Percentiles rank a stretch among this genome's conserved stretches.
Conservation (phyloP, 2,329 filamentous ascomycete genomes). For the Fonsecaea pedrosoi region DNA sequence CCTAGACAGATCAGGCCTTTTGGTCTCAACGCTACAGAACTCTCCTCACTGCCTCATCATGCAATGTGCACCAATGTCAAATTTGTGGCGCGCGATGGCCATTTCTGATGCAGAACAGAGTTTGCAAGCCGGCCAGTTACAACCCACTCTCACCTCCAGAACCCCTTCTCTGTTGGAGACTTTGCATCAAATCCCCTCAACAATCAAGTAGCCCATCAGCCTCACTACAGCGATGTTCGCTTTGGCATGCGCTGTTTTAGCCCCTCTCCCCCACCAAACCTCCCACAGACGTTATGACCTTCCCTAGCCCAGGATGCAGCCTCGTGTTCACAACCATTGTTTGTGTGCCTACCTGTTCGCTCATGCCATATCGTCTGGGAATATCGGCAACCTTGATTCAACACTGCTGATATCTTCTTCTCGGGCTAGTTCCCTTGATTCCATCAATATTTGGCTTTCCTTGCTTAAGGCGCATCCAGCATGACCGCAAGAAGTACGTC, state of each 20-base stretch:
- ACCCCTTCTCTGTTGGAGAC: background rate
- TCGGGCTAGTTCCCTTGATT: background rate
- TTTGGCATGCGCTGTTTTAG: background rate
- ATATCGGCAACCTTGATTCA: background rate
- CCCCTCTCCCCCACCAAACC: background rate
- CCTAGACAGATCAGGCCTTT: background rate
- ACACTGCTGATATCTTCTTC: background rate
- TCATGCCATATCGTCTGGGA: background rate
- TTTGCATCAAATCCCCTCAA: conserved; percentile 6
- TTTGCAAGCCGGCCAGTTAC: conserved; percentile 5
- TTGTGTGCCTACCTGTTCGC: background rate
- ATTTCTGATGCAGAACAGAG: conserved; percentile 1
- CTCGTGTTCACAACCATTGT: background rate
- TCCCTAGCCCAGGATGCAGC: background rate
- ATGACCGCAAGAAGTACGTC: conserved; percentile 35
- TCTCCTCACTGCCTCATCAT: background rate
- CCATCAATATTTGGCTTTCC: background rate
- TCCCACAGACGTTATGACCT: background rate
- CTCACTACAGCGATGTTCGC: conserved; percentile 3
- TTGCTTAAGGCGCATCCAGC: background rate
- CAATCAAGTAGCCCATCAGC: conserved; percentile 2
- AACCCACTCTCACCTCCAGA: background rate
- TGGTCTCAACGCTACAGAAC: background rate
- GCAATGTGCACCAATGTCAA: background rate
- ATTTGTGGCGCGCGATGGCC: background rate